Percentiles rank a stretch among this genome's conserved stretches.
phyloP scores from a whole-genome alignment of 2,329 filamentous ascomycete genomes.

The Triangularia verruculosa region DNA sequence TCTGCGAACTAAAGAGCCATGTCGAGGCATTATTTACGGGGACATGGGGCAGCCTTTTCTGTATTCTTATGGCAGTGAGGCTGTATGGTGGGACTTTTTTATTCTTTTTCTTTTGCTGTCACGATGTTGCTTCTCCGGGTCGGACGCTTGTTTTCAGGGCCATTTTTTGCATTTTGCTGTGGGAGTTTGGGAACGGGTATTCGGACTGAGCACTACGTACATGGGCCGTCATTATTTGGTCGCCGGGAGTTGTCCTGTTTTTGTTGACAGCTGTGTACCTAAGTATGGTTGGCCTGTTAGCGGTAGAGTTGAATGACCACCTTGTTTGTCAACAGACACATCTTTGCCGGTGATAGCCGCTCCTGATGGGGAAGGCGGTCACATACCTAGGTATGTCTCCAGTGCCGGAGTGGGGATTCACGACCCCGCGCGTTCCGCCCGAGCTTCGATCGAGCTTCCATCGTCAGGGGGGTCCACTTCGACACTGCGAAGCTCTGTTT shows the following conservation, averaged over 20 bases:
- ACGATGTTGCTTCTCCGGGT: background rate
- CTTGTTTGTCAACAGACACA: background rate
- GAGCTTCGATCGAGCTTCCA: constrained; percentile 3
- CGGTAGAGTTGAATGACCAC: too few species aligned
- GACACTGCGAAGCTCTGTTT: constrained; percentile 18
- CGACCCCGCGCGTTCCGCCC: constrained; percentile 5
- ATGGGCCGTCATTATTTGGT: background rate
- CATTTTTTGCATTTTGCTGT: background rate
- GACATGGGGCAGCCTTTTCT: background rate
- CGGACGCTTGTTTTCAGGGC: background rate
- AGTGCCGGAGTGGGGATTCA: background rate
- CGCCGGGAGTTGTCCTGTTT: background rate
- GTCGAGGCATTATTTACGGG: background rate
- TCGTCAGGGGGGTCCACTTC: constrained; percentile 1
- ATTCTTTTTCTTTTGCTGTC: background rate
- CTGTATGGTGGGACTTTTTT: background rate
- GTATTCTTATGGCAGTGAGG: background rate
- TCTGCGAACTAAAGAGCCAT: background rate
- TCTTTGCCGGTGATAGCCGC: constrained; percentile 3
- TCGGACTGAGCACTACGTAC: background rate
- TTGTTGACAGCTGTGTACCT: background rate
- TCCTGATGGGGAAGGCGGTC: background rate
- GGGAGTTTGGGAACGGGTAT: background rate
- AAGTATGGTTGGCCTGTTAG: too few species aligned
- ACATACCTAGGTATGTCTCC: background rate